Conservation (phyloP, 306 rosid species). For the Arachis hypogaea region DNA sequence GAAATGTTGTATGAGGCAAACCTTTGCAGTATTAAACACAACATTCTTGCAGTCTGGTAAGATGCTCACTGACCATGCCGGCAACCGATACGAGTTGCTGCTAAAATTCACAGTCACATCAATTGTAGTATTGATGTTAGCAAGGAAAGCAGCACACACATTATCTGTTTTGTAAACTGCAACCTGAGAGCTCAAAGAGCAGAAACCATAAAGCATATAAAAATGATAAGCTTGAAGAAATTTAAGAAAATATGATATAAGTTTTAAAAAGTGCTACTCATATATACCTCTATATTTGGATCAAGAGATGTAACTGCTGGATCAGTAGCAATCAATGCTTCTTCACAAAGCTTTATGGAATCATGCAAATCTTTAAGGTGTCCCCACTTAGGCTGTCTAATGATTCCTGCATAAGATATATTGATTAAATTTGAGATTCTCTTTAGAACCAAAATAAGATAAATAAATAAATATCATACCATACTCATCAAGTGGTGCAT, state of each 20-base stretch:
- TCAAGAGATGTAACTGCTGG: constrained; percentile 72
- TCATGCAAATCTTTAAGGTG: constrained; percentile 88
- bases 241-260: no score
- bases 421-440: background rate
- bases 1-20: constrained; percentile 30
- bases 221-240: no score
- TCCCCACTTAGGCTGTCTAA: constrained; percentile 96
- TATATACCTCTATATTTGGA: constrained; percentile 73
- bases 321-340: constrained; percentile 74
- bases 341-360: constrained; percentile 85
- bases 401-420: constrained; percentile 62
- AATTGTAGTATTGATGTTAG: constrained; percentile 57
- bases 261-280: no score
- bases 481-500: constrained; percentile 92
- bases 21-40: constrained; percentile 66
- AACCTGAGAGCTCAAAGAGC: constrained; percentile 49
- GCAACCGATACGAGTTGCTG: constrained; percentile 66
- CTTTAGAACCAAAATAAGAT: no score
- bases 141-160: constrained; percentile 81
- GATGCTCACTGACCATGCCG: constrained; percentile 90
- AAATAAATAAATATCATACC: constrained; percentile 56
- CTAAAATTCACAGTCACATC: constrained; percentile 57
- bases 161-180: constrained; percentile 79
- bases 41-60: constrained; percentile 66
- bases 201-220: background rate